Percentiles rank a stretch among this genome's conserved stretches.
Conservation (phyloP, 768 basidiomycete species). For the Lentinus tigrinus region DNA sequence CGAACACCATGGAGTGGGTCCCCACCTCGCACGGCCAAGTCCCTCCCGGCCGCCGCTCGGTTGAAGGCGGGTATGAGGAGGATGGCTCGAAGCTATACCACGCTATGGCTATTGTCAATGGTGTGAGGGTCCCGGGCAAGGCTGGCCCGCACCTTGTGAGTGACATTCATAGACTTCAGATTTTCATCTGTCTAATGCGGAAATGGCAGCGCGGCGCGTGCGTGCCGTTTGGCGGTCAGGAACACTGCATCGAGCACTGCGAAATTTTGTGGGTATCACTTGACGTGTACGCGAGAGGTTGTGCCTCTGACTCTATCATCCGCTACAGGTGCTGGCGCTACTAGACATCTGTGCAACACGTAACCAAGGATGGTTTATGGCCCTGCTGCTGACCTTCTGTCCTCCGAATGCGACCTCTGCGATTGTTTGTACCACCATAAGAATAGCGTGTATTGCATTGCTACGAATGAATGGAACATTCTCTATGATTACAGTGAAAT, state of each 20-base stretch:
- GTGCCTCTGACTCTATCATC: neutral
- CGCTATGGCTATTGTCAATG: slow-evolving; percentile 51
- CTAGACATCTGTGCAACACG: neutral
- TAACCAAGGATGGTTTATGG: too few relatives aligned
- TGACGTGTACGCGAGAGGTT: neutral
- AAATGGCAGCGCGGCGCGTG: slow-evolving; percentile 40
- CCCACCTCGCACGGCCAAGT: slow-evolving; percentile 57
- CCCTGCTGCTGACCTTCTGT: too few relatives aligned
- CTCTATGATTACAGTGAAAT: too few relatives aligned
- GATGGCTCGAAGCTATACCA: slow-evolving; percentile 67
- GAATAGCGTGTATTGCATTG: too few relatives aligned
- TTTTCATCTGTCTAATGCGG: neutral
- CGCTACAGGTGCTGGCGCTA: slow-evolving; percentile 43
- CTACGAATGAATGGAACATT: too few relatives aligned
- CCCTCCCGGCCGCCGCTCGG: slow-evolving; percentile 53
- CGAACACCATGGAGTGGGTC: slow-evolving; percentile 74
- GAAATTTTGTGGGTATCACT: slow-evolving; percentile 39
- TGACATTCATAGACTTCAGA: neutral
- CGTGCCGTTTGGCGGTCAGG: slow-evolving; percentile 38
- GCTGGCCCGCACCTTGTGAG: slow-evolving; percentile 66
- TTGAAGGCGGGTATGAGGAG: slow-evolving; percentile 79
- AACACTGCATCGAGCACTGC: slow-evolving; percentile 40
- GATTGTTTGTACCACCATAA: too few relatives aligned
- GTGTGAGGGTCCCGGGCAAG: slow-evolving; percentile 70
- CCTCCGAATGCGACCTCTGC: too few relatives aligned